Percentiles rank a stretch among this genome's conserved stretches.
Evolutionary conservation across 2,329 filamentous ascomycete species (phyloP).

Genomic region (Talaromyces funiculosus): DNA sequence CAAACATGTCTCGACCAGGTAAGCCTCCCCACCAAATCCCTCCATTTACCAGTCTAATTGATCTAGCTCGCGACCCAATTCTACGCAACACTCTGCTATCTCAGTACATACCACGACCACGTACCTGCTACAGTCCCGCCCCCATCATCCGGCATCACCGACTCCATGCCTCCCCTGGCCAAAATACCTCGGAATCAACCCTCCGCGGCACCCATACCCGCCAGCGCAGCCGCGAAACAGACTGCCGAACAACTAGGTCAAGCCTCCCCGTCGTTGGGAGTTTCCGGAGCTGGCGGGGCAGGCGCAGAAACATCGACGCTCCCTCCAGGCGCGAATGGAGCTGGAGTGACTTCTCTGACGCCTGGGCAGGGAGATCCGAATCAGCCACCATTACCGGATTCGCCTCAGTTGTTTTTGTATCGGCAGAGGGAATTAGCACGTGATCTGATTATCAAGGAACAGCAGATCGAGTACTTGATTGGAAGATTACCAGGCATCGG

Average conservation of each 20-base stretch:
- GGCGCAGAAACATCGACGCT: conserved; percentile 16
- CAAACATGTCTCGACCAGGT: conserved; percentile 49
- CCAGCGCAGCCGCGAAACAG: conserved; percentile 17
- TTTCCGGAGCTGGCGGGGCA: neutral
- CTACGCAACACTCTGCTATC: conserved; percentile 47
- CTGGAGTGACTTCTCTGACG: conserved; percentile 18
- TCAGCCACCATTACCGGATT: conserved; percentile 35
- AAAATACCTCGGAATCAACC: conserved; percentile 39
- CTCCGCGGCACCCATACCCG: conserved; percentile 29
- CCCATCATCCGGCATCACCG: conserved; percentile 20
- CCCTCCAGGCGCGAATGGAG: conserved; percentile 10
- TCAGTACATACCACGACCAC: conserved; percentile 43
- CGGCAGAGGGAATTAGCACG: conserved; percentile 45
- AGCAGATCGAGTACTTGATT: conserved; percentile 48
- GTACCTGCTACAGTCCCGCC: conserved; percentile 31
- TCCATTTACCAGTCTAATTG: neutral
- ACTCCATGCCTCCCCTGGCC: conserved; percentile 34
- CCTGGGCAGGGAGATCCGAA: conserved; percentile 25
- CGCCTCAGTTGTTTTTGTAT: conserved; percentile 36
- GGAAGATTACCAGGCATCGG: conserved; percentile 43
- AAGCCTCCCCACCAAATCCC: conserved; percentile 2
- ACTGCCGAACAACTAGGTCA: conserved; percentile 15
- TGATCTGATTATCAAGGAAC: conserved; percentile 46
- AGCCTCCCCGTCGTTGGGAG: conserved; percentile 2
- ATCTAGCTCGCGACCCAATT: conserved; percentile 46